Percentiles rank a stretch among this genome's conserved stretches.
Evolutionary conservation across 1,139 yeast genomes (phyloP).

Genomic region (Blastobotrys persicus): DNA sequence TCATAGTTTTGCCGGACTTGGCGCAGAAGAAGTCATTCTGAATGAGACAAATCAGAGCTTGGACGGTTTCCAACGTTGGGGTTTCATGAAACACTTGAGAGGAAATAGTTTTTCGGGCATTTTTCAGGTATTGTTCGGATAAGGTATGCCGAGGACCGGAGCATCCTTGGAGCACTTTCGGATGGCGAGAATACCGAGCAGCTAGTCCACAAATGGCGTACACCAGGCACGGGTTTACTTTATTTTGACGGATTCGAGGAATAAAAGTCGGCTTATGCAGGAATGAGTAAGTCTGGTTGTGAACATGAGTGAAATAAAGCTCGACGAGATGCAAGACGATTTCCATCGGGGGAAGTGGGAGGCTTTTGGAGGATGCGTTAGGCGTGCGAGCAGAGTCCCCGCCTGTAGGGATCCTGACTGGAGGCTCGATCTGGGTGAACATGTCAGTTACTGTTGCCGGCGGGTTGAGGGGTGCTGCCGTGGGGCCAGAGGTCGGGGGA

Average conservation of each 20-base stretch:
- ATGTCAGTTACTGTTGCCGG: neutral
- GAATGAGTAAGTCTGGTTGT: constrained; percentile 40
- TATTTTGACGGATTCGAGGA: constrained; percentile 31
- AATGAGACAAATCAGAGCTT: constrained; percentile 37
- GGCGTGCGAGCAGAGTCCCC: constrained; percentile 9
- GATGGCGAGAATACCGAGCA: constrained; percentile 40
- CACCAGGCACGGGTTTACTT: constrained; percentile 34
- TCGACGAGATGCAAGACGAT: constrained; percentile 31
- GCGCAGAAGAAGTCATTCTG: constrained; percentile 39
- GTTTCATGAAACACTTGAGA: constrained; percentile 34
- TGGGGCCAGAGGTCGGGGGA: constrained; percentile 19
- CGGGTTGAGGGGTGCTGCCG: neutral
- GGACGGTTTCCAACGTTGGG: constrained; percentile 39
- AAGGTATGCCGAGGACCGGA: constrained; percentile 26
- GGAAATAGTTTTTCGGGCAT: constrained; percentile 33
- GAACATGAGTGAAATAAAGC: constrained; percentile 36
- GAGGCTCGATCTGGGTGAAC: constrained; percentile 1
- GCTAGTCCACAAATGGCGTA: constrained; percentile 40
- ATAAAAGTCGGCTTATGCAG: constrained; percentile 39
- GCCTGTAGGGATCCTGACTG: neutral
- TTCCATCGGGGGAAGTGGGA: constrained; percentile 23
- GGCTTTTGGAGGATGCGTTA: constrained; percentile 6
- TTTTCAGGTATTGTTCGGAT: constrained; percentile 36
- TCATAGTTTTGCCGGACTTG: constrained; percentile 39
- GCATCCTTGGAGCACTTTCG: constrained; percentile 21